These are phyloP conservation scores for Umbelopsis sp. DNA, from an alignment of 371 early-diverging fungal genomes.

Conservation along the genomic window DNA sequence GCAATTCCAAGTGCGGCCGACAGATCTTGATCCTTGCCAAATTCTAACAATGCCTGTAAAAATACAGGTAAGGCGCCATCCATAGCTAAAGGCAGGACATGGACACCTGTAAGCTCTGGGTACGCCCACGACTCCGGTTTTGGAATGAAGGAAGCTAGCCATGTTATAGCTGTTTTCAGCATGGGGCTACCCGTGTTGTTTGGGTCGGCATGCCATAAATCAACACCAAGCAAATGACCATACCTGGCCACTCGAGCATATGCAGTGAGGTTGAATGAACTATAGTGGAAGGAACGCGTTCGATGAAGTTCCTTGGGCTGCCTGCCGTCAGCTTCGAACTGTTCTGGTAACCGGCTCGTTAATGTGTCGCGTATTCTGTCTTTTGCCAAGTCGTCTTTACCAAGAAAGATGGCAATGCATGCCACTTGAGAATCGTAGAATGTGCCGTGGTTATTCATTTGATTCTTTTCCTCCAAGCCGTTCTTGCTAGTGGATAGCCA, in stretches of 20 bases:
- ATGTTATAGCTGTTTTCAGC: not conserved
- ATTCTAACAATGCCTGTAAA: slow-evolving; percentile 5
- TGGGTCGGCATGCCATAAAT: slow-evolving; percentile 17
- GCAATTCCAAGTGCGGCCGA: not conserved
- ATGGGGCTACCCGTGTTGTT: not conserved
- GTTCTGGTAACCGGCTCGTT: not conserved
- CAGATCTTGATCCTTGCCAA: not conserved
- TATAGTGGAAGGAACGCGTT: slow-evolving; percentile 10
- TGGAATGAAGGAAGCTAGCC: slow-evolving; percentile 1
- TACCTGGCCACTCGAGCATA: not conserved
- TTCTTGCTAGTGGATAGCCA: not conserved
- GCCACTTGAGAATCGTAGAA: slow-evolving; percentile 19
- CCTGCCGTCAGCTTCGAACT: slow-evolving; percentile 1
- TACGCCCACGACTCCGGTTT: not conserved
- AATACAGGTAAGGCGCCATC: slow-evolving; percentile 11
- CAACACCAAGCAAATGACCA: not conserved
- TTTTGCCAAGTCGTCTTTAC: not conserved
- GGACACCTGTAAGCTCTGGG: slow-evolving; percentile 3
- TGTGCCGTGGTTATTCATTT: slow-evolving; percentile 16
- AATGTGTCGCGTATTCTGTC: not conserved
- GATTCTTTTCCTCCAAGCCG: not conserved
- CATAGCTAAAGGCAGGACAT: not conserved
- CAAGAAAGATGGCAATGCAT: not conserved
- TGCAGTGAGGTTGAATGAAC: slow-evolving; percentile 12
- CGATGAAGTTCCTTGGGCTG: slow-evolving; percentile 11